Evolutionary conservation across 164 flowering plant species (phyloP), one percentile per base, ranked within the genome.

Genomic region (Cinnamomum micranthum): DNA sequence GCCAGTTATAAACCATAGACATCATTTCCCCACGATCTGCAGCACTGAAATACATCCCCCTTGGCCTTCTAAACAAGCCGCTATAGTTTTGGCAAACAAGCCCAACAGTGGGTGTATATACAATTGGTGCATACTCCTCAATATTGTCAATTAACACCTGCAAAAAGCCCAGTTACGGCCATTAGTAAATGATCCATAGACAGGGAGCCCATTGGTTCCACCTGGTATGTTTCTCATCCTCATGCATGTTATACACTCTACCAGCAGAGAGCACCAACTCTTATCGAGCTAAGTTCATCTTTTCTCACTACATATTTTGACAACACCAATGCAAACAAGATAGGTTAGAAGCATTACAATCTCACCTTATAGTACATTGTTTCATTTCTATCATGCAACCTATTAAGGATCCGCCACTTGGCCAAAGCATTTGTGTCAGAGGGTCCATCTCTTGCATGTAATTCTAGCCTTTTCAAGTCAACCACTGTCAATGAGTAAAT

Each of bases 1-100:
- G 98, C 99, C 99, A 95, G 81, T 93, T 92, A 64, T 93, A 92
- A 71, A 92, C 93, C 97, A 91, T 92, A 51, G 97, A 95, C 95
- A 93, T 93, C 99, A 93, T 91, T 83, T 93, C 97, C 68, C 97
- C 98, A 80, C 97, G 95, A 84, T 95, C 99, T 58, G 73, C 90
- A 64, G 97, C 97, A 86, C 99, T 92, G 73, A 93, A 95, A 78
- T 93, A 93, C 98, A 93, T 95, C 69, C 99, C 99, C 68, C 99
- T 88, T 31, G 99, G 99, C 83, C 99, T 86, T 90, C 99, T 90
- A 79, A 92, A 95, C 80, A 93, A 80, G 24, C 99, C 97, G 82
- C 98, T 87, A 62, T 92, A 95, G 70, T 95, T 95, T 81, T 93
- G 99, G 84, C 99, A 95, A 73, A 92, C 98, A 75, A 90, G 92